phyloP scores from a whole-genome alignment of 768 basidiomycete species.

The Guyanaporus albipodus region DNA sequence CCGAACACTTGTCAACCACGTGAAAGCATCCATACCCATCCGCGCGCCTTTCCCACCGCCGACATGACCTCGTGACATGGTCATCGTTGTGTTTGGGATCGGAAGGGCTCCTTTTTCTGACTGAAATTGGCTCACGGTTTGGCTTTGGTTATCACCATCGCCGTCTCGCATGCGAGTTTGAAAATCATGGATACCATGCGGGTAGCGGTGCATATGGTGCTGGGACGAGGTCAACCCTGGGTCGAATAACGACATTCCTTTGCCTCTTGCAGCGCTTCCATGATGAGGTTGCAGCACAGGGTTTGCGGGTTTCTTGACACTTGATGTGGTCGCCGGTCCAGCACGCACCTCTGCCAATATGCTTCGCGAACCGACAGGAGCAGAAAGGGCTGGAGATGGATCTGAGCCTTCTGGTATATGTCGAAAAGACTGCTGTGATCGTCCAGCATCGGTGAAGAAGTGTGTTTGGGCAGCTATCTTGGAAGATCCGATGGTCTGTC shows the following conservation, averaged over 20 bases:
- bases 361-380: conserved; percentile 60
- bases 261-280: conserved; percentile 32
- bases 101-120: conserved; percentile 18
- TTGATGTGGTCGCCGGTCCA: conserved; percentile 32
- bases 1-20: conserved; percentile 73
- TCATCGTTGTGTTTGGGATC: conserved; percentile 31
- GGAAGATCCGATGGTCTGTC: conserved; percentile 34
- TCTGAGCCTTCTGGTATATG: conserved; percentile 44
- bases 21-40: conserved; percentile 67
- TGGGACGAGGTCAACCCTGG: conserved; percentile 31
- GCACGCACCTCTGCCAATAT: conserved; percentile 73
- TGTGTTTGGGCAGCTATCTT: conserved; percentile 24
- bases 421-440: conserved; percentile 46
- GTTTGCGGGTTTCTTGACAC: conserved; percentile 20
- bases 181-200: conserved; percentile 7
- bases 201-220: conserved; percentile 31
- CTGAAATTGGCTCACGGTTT: conserved; percentile 2
- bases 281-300: conserved; percentile 33
- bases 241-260: conserved; percentile 27
- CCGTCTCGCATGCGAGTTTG: conserved; percentile 15
- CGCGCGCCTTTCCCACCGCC: conserved; percentile 47
- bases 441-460: conserved; percentile 20
- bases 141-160: conserved; percentile 8
- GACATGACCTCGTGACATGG: conserved; percentile 45
- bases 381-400: conserved; percentile 50